Conservation (phyloP, 2,329 filamentous ascomycete species). For the Ceratocystis harringtonii region DNA sequence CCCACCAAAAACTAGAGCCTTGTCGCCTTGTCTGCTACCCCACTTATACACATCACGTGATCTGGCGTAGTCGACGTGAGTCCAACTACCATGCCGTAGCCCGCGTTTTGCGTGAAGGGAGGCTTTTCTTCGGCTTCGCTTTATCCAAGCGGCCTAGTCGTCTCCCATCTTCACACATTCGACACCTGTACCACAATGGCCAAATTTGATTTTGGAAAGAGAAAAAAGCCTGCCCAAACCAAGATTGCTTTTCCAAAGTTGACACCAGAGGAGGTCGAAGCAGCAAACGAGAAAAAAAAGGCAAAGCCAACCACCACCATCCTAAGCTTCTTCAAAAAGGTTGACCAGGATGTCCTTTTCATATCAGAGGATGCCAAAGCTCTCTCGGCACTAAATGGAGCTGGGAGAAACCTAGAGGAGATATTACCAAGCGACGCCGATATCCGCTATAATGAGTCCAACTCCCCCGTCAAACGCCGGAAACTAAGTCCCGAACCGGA, state of each 20-base stretch:
- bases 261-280: slow-evolving; percentile 15
- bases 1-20: neutral
- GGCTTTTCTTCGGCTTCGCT: neutral
- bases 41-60: slow-evolving; percentile 8
- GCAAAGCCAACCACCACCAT: slow-evolving; percentile 47
- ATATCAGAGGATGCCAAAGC: slow-evolving; percentile 17
- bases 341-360: slow-evolving; percentile 27
- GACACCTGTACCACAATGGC: neutral
- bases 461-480: slow-evolving; percentile 27
- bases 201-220: slow-evolving; percentile 15
- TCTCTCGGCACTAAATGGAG: slow-evolving; percentile 26
- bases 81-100: neutral
- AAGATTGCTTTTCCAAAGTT: slow-evolving; percentile 13
- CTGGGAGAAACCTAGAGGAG: slow-evolving; percentile 22
- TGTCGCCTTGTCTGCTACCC: neutral
- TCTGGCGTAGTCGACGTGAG: slow-evolving; percentile 7
- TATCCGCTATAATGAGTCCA: slow-evolving; percentile 18
- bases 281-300: slow-evolving; percentile 24
- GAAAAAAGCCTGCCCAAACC: slow-evolving; percentile 16
- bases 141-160: neutral
- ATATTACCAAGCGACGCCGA: neutral
- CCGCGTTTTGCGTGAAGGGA: slow-evolving; percentile 1
- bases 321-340: slow-evolving; percentile 60
- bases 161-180: neutral
- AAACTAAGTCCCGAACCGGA: slow-evolving; percentile 25